Conservation (phyloP, 2,329 filamentous ascomycete genomes). For the Beauveria medogensis region DNA sequence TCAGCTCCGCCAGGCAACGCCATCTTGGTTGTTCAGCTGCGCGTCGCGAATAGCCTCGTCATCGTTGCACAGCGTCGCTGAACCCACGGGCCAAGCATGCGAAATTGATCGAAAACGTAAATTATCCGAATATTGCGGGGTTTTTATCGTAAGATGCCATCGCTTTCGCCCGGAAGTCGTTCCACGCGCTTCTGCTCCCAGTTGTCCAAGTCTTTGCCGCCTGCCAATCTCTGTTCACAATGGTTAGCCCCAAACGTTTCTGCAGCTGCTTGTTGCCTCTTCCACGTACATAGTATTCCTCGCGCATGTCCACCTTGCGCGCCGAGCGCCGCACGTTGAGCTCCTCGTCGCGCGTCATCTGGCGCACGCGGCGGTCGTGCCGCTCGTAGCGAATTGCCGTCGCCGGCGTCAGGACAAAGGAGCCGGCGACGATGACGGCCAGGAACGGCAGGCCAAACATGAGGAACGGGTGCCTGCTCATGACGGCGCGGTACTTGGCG, state of each 20-base stretch:
- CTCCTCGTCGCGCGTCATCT: constrained; percentile 78
- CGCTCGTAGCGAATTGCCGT: constrained; percentile 91
- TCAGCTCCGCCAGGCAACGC: not conserved
- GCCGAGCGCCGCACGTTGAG: constrained; percentile 67
- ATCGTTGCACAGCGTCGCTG: not conserved
- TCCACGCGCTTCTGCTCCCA: constrained; percentile 97
- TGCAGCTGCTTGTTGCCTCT: too few species aligned
- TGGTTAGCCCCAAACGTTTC: not conserved
- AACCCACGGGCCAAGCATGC: not conserved
- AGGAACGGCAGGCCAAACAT: constrained; percentile 94
- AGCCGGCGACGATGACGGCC: constrained; percentile 78
- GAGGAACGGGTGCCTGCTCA: constrained; percentile 76
- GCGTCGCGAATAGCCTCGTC: not conserved
- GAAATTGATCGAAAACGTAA: not conserved
- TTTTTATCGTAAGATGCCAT: constrained; percentile 59
- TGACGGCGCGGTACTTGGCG: constrained; percentile 64
- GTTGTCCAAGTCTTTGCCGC: constrained; percentile 76
- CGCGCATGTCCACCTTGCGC: constrained; percentile 69
- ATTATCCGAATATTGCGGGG: not conserved
- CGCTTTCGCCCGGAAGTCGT: constrained; percentile 79
- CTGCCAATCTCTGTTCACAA: constrained; percentile 36
- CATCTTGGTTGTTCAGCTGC: not conserved
- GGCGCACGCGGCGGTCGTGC: constrained; percentile 81
- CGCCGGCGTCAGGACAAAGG: constrained; percentile 89
- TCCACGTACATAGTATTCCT: constrained; percentile 73